Percentiles rank a stretch among this genome's conserved stretches.
These are phyloP conservation scores for Liquidambar formosana DNA, from an alignment of 164 flowering plant species.

Conservation along the genomic window DNA sequence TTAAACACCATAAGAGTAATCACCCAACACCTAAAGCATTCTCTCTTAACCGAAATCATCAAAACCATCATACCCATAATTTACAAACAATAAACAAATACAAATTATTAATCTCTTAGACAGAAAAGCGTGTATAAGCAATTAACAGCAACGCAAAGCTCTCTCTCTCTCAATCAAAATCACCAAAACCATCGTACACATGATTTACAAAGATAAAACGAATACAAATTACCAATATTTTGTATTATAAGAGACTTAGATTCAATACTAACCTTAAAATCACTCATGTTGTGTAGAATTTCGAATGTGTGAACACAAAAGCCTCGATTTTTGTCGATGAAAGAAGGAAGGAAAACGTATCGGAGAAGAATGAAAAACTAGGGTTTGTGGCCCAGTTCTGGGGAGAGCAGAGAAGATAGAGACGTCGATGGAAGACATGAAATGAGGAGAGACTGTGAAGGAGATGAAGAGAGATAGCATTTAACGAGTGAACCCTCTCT, in stretches of 20 bases:
- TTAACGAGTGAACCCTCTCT: slow-evolving; percentile 5
- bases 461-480: slow-evolving; percentile 25
- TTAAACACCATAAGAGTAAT: neutral
- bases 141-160: neutral
- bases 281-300: slow-evolving; percentile 26
- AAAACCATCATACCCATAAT: neutral
- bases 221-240: neutral
- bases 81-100: neutral
- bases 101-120: neutral
- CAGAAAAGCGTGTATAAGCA: neutral
- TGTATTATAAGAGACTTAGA: neutral
- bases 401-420: slow-evolving; percentile 13
- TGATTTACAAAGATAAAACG: neutral
- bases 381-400: slow-evolving; percentile 26
- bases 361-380: slow-evolving; percentile 9
- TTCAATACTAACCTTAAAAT: slow-evolving; percentile 21
- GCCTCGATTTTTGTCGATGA: neutral
- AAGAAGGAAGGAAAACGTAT: slow-evolving; percentile 5
- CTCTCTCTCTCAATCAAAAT: neutral
- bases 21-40: neutral
- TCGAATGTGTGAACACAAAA: neutral
- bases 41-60: neutral
- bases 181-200: neutral
- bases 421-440: slow-evolving; percentile 40
- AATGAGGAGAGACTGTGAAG: slow-evolving; percentile 15